A percentile compares a stretch with the other conserved stretches of the same genome.
Conservation (phyloP, 2,329 filamentous ascomycete genomes). For the Volutella citrinella region DNA sequence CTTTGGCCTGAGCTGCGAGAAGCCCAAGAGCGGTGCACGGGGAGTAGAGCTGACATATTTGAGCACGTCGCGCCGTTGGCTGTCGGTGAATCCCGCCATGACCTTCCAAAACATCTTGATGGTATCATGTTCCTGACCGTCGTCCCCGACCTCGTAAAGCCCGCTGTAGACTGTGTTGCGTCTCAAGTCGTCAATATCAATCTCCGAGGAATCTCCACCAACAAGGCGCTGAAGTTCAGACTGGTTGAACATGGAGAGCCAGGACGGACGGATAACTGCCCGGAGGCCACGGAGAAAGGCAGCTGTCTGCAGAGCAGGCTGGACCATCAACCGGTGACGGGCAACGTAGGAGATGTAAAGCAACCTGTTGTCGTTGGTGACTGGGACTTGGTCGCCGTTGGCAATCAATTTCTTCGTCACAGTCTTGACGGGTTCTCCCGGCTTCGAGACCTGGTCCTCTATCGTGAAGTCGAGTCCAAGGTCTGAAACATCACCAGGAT, state of each 20-base stretch:
- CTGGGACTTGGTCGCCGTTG: constrained; percentile 70
- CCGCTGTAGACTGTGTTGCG: constrained; percentile 84
- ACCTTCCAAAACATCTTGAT: constrained; percentile 90
- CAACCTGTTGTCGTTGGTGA: constrained; percentile 89
- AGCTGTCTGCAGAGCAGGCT: constrained; percentile 76
- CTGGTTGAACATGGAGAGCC: constrained; percentile 99
- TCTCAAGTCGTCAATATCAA: constrained; percentile 83
- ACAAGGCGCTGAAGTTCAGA: constrained; percentile 90
- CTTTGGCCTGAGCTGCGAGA: constrained; percentile 76
- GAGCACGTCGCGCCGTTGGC: constrained; percentile 78
- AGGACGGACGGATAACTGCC: constrained; percentile 83
- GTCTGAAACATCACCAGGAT: constrained; percentile 66
- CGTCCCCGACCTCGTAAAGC: constrained; percentile 85
- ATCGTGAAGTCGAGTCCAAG: constrained; percentile 88
- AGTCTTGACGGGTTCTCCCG: constrained; percentile 50
- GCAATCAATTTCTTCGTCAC: constrained; percentile 73
- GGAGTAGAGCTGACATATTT: constrained; percentile 97
- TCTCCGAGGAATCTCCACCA: constrained; percentile 79
- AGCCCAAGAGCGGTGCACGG: constrained; percentile 83
- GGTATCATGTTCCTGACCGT: constrained; percentile 80
- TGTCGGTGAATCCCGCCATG: constrained; percentile 71
- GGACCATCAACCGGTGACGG: constrained; percentile 77
- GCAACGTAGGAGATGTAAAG: constrained; percentile 94
- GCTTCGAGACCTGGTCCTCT: constrained; percentile 60
- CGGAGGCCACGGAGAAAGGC: constrained; percentile 86